Conservation (phyloP, 2,329 filamentous ascomycete genomes). For the Trichoderma sp. region DNA sequence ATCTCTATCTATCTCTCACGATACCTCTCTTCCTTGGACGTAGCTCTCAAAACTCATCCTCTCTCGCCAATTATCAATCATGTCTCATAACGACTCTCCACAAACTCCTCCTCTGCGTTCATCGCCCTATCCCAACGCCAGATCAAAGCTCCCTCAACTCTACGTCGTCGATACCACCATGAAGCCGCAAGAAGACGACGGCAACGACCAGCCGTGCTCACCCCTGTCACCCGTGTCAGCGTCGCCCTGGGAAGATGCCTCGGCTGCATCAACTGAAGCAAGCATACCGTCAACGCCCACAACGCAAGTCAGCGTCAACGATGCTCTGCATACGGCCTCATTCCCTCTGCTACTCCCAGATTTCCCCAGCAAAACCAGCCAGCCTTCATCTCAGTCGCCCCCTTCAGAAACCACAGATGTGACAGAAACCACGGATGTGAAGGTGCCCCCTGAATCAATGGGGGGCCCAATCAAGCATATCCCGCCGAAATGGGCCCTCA, state of each 20-base stretch:
- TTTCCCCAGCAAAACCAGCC: background rate
- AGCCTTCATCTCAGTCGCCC: background rate
- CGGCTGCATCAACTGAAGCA: background rate
- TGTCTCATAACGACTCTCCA: background rate
- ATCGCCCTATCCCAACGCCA: background rate
- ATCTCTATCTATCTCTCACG: background rate
- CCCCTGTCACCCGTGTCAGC: constrained; percentile 6
- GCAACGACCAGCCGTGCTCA: constrained; percentile 1
- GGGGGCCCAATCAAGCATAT: constrained; percentile 28
- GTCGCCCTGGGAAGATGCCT: constrained; percentile 8
- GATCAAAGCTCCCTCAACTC: background rate
- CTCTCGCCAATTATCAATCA: background rate
- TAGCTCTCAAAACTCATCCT: background rate
- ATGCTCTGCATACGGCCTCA: background rate
- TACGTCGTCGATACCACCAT: constrained; percentile 7
- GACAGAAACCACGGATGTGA: background rate
- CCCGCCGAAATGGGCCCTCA: constrained; percentile 47
- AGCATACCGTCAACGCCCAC: constrained; percentile 11
- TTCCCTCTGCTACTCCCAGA: background rate
- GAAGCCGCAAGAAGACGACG: background rate
- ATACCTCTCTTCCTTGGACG: background rate
- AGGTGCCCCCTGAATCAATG: background rate
- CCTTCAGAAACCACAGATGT: background rate
- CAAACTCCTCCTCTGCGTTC: constrained; percentile 11
- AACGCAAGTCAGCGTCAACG: constrained; percentile 2